Evolutionary conservation across 1,284 basidiomycete genomes (phyloP), one percentile per base, ranked within the genome.

Genomic region (Lignosus rhinocerotis): DNA sequence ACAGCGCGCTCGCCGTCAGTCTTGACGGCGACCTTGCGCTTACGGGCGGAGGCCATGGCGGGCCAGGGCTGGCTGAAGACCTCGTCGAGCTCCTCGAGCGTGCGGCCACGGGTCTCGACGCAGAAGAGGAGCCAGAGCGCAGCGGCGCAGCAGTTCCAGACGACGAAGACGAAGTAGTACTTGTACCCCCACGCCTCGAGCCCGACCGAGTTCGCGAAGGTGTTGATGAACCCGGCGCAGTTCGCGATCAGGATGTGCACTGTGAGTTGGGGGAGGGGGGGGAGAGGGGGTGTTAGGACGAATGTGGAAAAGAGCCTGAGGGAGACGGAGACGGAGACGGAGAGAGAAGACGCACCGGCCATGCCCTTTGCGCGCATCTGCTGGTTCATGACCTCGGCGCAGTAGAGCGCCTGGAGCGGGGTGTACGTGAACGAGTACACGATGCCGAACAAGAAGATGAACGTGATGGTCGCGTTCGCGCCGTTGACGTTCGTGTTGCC

Each of bases 91-190:
- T 58, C 52, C 32, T 58, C 57, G 42, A 58, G 57, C 36, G 57
- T 58, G 47, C 57, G 46, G 1, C 57, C 57, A 36, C 57, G 57
- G 3, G 57, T 58, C 52, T 58, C 57, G 30, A 54, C 57, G 46
- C 51, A 48, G 51, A 58, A 58, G 19, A 58, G 48, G 57, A 58
- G 54, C 57, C 57, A 58, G 39, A 58, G 57, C 4, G 33, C 19
- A 14, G 47, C 14, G n/a, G 57, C 57, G 57, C 51, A 54, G 32
- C 53, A 48, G 51, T 58, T 49, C 57, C 57, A 58, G 47, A 51
- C 57, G 52, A 58, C 57, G 52, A 58, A 58, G 32, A 58, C 57
- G 57, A 58, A 58, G 57, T 58, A 58, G 57, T 58, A 58, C 43
- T 47, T 51, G 57, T 58, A 58, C 6, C 57, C 57, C 52, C 51